Conservation (phyloP, 768 basidiomycete genomes). For the Boletus sensibilis region DNA sequence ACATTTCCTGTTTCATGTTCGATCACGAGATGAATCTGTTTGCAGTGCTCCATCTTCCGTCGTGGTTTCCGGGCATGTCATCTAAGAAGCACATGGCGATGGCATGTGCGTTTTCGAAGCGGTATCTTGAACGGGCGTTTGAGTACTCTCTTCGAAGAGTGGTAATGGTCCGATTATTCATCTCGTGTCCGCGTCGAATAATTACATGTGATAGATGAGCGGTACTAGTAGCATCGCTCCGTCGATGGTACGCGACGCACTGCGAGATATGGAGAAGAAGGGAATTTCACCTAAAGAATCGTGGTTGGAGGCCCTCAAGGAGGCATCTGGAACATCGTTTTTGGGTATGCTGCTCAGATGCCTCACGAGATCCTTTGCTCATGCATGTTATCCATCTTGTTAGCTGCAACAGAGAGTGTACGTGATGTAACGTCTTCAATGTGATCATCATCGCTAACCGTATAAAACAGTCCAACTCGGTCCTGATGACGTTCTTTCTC, state of each 20-base stretch:
- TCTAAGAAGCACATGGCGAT: constrained; percentile 5
- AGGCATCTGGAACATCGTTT: constrained; percentile 5
- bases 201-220: not conserved
- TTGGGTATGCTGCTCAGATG: constrained; percentile 2
- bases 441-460: not conserved
- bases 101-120: not conserved
- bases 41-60: constrained; percentile 4
- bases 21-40: not conserved
- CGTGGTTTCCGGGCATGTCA: constrained; percentile 17
- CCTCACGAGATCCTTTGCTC: not conserved
- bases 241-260: constrained; percentile 8
- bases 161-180: not conserved
- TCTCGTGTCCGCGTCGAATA: not conserved
- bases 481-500: constrained; percentile 5
- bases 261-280: constrained; percentile 1
- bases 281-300: not conserved
- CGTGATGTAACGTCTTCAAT: not conserved
- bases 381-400: not conserved
- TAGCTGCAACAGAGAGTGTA: not conserved
- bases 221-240: not conserved
- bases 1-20: not conserved
- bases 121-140: constrained; percentile 8
- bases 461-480: not conserved
- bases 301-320: constrained; percentile 9
- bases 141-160: constrained; percentile 1